Evolutionary conservation across 2,329 filamentous ascomycete genomes (phyloP).

Genomic region (Pyrenophora graminea): DNA sequence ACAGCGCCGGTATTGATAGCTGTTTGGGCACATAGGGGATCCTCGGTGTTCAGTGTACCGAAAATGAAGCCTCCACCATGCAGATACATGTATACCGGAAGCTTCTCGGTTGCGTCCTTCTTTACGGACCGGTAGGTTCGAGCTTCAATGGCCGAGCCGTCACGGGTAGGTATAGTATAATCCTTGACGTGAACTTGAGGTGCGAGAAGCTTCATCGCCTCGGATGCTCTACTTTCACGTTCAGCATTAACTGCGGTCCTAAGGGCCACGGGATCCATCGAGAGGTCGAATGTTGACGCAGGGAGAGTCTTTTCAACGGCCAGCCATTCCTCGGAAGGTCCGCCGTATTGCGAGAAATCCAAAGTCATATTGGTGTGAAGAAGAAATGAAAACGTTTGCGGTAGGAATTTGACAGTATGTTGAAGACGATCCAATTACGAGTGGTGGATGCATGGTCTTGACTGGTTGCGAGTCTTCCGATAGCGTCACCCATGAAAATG

Average conservation of each 20-base stretch:
- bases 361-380: background rate
- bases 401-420: too few relatives aligned
- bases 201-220: constrained; percentile 24
- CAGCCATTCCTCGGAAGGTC: constrained; percentile 39
- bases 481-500: too few relatives aligned
- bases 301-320: constrained; percentile 36
- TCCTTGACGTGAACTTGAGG: constrained; percentile 29
- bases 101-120: constrained; percentile 35
- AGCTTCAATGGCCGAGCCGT: constrained; percentile 51
- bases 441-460: too few relatives aligned
- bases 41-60: constrained; percentile 59
- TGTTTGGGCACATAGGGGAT: constrained; percentile 56
- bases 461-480: too few relatives aligned
- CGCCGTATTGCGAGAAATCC: constrained; percentile 13
- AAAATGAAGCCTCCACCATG: constrained; percentile 63
- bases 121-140: constrained; percentile 53
- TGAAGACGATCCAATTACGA: too few relatives aligned
- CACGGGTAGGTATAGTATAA: constrained; percentile 49
- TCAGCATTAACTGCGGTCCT: constrained; percentile 26
- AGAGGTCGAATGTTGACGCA: constrained; percentile 26
- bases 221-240: constrained; percentile 26
- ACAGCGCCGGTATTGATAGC: constrained; percentile 50
- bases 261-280: constrained; percentile 19
- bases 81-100: constrained; percentile 55
- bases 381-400: too few relatives aligned